Base-by-base conservation (phyloP, 2,329 filamentous ascomycete species). In the Delphinella strobiligena region DNA sequence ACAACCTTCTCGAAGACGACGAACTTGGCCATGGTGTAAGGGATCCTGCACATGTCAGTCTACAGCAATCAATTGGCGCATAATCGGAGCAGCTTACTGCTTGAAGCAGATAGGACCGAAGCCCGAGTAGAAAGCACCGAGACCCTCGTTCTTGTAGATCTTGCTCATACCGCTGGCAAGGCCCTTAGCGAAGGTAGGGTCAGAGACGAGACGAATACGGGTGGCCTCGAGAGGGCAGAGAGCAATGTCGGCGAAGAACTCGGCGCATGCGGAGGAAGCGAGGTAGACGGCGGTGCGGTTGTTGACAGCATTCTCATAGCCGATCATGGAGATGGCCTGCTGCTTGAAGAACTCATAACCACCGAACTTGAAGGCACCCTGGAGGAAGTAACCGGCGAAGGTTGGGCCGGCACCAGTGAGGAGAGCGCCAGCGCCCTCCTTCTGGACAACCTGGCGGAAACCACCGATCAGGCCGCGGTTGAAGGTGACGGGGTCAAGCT, bases 321-420 rank as follows among this genome's bases (percentile, higher is more conserved):
- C 86, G 57, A 93, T 66, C 47, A 72, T 47, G 72, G 85, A 81
- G 67, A 93, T 91, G 60, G 71, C 76, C 69, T 91, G 82, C 71
- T 88, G 77, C 80, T 93, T 93, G 82, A 93, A 93, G 70, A 93
- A 80, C 71, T 93, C 86, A 67, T 93, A 93, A 63, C 86, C 86
- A 64, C 86, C 86, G 65, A 91, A 91, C 72, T 93, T 93, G 75
- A 91, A 79, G 55, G 84, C 82, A 61, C 86, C 85, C 71, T 93
- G 85, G 55, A 93, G 79, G 80, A 93, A 93, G 72, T 93, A 93
- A 64, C 85, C 85, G 50, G 85, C 82, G 52, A 79, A 78, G 60
- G 85, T 93, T 56, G 85, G 86, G 53, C 86, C 86, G 63, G 79
- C 75, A 67, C 85, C 85, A 52, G 86, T 93, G 63, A 85, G 71